Evolutionary conservation across 306 rosid genomes (phyloP), one percentile per base, ranked within the genome.

Genomic region (Spatholobus suberectus): DNA sequence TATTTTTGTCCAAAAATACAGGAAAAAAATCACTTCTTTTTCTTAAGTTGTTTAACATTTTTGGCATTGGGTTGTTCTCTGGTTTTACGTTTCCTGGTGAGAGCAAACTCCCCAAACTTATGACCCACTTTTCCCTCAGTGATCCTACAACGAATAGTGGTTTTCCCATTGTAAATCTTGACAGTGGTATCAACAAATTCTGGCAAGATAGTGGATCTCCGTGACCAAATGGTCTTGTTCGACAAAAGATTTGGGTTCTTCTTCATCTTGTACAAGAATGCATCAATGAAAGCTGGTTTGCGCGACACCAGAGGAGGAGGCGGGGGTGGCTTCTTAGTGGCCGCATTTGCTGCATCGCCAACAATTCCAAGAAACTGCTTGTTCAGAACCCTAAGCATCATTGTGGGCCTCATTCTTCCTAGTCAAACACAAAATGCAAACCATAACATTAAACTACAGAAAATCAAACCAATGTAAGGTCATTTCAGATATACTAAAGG

Each of bases 131-230:
- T 85, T 38, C 79, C 88, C 78, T 85, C 88, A 0, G 85, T 80
- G 40, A 85, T 80, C 85, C 70, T 85, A 63, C 88, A 85, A 3
- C 88, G 82, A 40, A 85, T 20, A 0, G 72, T 68, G 82, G 82
- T 85, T 80, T 85, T 85, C 44, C 88, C 88, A 1, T 85, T 85
- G 84, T 85, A 85, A 70, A 85, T 85, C 77, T 80, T 85, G 75
- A 85, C 85, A 1, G 73, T 71, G 13, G 74, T 11, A 80, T 80
- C 85, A 41, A 85, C 85, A 20, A 85, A 85, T n/a, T 85, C 85
- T 1, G 82, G 88, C 62, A 80, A 80, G 52, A 85, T 75, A 24
- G 88, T 85, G 47, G 87, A 85, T 69, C 87, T 85, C 11, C 87
- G 78, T 7, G 87, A 84, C 87, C 87, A 84, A 57, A 84, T 84